These are phyloP conservation scores for Mychonastes homosphaera DNA, from an alignment of 139 green algal species.

Conservation along the genomic window DNA sequence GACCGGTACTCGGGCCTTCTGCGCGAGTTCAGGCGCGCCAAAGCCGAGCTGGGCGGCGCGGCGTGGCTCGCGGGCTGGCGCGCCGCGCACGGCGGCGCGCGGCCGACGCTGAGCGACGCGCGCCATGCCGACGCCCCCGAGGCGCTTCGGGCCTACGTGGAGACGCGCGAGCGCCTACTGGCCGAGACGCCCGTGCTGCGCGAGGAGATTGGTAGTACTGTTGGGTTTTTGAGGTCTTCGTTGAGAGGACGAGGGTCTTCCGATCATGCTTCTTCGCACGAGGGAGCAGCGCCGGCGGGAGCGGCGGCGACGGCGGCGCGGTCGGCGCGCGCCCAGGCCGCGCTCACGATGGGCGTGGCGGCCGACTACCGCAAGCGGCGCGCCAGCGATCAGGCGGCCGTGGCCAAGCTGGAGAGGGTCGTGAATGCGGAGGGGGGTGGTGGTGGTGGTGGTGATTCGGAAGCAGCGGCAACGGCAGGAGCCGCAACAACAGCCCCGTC, in stretches of 20 bases:
- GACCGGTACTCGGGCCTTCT: conserved; percentile 12
- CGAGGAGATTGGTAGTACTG: too few relatives aligned
- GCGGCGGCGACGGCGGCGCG: not conserved
- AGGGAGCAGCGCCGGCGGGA: not conserved
- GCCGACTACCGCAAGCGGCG: not conserved
- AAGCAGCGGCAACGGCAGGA: not conserved
- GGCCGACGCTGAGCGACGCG: conserved; percentile 12
- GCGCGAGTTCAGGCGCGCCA: conserved; percentile 13
- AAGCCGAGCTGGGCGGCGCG: conserved; percentile 3
- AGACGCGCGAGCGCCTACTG: conserved; percentile 12
- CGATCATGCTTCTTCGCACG: too few relatives aligned
- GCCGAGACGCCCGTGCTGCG: conserved; percentile 16
- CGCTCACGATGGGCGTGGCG: not conserved
- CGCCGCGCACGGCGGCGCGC: not conserved
- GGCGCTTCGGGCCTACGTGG: conserved; percentile 2
- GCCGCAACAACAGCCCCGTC: not conserved
- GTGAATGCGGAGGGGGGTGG: not conserved
- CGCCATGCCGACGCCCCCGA: not conserved
- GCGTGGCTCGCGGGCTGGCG: conserved; percentile 1
- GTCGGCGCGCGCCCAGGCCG: not conserved
- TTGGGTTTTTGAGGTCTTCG: too few relatives aligned
- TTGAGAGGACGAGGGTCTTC: too few relatives aligned
- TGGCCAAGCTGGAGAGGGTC: not conserved
- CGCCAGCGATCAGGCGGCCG: not conserved
- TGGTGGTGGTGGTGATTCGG: not conserved